Evolutionary conservation across 2,329 filamentous ascomycete species (phyloP), one percentile per base, ranked within the genome.

Genomic region (Alternaria ventricosa): DNA sequence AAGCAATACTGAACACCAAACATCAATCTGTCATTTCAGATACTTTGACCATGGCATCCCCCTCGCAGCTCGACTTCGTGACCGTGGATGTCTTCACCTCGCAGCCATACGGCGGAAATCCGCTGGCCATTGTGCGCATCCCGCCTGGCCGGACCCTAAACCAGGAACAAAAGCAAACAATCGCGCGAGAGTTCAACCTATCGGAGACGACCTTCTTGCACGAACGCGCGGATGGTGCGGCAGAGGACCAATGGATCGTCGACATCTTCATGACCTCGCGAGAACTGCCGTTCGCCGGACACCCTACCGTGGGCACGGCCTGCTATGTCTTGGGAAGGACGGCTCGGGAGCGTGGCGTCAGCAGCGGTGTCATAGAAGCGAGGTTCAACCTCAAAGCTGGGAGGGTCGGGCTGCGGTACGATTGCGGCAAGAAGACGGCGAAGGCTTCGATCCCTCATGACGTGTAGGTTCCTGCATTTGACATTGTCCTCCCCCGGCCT

Each of bases 361-460:
- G 50, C 15, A 62, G 68, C 11, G 72, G 71, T 9, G 65, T 67
- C n/a, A 70, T 79, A 23, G 73, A 78, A 20, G 83, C 78, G 10
- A 71, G 65, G 8, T 80, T 85, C 60, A 71, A 80, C 6, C 80
- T 79, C 64, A 85, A 79, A 75, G 83, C 77, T 64, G 85, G 85
- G 3, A 72, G 74, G 2, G 83, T 87, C 10, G 70, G 73, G 10
- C 74, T 83, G 57, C 73, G 76, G 13, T 85, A 81, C 64, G 78
- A 82, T 68, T 72, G 79, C 5, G 69, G 71, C 9, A 79, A 77
- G 22, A 75, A 75, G 41, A 75, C 83, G n/a, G 87, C 89, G 6
- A 85, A 84, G 55, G 90, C 90, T 15, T 79, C 79, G 5, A 89
- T 94, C 66, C 90, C 91, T 33, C 89, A 92, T 75, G 83, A 90